Conservation (phyloP, 768 basidiomycete species). For the Sutorius australiensis region DNA sequence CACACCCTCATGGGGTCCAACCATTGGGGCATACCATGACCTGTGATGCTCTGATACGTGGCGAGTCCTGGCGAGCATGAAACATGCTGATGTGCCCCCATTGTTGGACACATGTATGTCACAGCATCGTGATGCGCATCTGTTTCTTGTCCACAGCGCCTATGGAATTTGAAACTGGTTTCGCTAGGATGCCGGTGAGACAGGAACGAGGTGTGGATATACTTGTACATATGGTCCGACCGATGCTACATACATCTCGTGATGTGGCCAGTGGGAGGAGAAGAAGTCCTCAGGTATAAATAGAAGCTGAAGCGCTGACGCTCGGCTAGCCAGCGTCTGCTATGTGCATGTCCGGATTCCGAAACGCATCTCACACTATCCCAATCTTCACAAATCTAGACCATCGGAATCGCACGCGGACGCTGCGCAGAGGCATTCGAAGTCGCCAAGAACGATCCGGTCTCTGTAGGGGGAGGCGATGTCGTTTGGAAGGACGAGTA, state of each 20-base stretch:
- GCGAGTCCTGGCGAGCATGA: no score
- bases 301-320: no score
- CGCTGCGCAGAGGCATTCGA: background rate
- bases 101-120: no score
- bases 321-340: background rate
- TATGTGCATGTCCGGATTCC: background rate
- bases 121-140: no score
- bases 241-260: no score
- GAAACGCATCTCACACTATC: background rate
- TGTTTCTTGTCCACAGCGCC: no score
- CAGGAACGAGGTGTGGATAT: background rate
- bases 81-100: no score
- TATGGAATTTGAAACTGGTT: no score
- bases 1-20: no score
- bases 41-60: no score
- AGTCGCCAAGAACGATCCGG: constrained; percentile 6
- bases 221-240: background rate
- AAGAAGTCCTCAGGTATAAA: background rate
- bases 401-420: constrained; percentile 19
- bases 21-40: no score
- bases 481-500: background rate
- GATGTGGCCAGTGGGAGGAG: background rate
- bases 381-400: constrained; percentile 2
- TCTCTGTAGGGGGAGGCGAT: constrained; percentile 13
- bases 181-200: no score